Conservation (phyloP, 257 asterid species). For the Striga asiatica region DNA sequence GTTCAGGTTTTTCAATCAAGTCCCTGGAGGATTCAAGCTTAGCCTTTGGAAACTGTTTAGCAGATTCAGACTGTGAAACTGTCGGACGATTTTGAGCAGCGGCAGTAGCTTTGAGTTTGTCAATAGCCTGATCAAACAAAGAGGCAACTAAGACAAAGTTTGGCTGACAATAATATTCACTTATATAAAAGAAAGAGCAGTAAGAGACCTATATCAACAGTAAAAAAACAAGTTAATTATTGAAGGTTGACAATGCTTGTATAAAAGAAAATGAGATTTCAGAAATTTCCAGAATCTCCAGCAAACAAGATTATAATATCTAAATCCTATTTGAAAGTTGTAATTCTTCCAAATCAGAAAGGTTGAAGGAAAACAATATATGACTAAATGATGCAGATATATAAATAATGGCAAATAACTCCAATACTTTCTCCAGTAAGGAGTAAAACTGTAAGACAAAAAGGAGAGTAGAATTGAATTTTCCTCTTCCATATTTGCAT, state of each 20-base stretch:
- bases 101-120: conserved; percentile 62
- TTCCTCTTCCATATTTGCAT: too few species aligned
- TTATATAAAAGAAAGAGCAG: neutral
- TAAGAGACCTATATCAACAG: neutral
- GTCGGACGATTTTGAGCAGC: conserved; percentile 40
- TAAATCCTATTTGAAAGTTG: conserved; percentile 4
- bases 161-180: conserved; percentile 2
- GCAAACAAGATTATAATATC: neutral
- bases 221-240: neutral
- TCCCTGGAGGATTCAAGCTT: conserved; percentile 28
- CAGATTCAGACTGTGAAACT: conserved; percentile 24
- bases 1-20: conserved; percentile 31
- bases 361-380: neutral
- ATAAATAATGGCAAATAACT: neutral
- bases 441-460: neutral
- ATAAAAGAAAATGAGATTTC: neutral
- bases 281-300: neutral
- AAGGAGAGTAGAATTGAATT: neutral
- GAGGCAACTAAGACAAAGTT: neutral
- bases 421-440: neutral
- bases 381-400: neutral
- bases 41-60: conserved; percentile 40
- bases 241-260: conserved; percentile 2
- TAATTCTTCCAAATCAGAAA: neutral
- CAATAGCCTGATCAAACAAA: conserved; percentile 51